These are phyloP conservation scores for Tagetes patula DNA, from an alignment of 129 eudicot genomes.

Conservation along the genomic window DNA sequence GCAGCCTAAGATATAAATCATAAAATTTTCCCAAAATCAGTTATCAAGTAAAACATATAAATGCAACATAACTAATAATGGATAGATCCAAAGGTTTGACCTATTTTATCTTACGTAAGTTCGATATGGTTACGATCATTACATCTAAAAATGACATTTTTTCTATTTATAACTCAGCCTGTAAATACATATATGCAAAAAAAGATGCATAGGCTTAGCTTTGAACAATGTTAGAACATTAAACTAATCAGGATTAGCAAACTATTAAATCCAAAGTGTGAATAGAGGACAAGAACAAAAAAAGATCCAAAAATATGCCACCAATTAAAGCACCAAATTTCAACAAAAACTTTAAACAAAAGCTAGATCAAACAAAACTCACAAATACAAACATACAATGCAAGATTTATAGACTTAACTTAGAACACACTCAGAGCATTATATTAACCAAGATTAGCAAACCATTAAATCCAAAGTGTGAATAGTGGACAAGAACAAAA, in stretches of 20 bases:
- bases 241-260: conserved; percentile 13
- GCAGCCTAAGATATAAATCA: conserved; percentile 44
- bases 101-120: neutral
- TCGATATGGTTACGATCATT: neutral
- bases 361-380: neutral
- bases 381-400: neutral
- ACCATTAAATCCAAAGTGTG: neutral
- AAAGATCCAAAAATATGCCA: neutral
- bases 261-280: neutral
- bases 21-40: conserved; percentile 12
- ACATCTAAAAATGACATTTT: neutral
- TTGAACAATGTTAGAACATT: neutral
- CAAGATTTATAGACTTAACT: conserved; percentile 8
- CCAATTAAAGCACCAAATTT: neutral
- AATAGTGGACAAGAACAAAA: neutral
- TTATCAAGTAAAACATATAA: conserved; percentile 17
- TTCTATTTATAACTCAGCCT: neutral
- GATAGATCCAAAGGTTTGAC: neutral
- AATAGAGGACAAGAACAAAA: neutral
- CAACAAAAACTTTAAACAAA: neutral
- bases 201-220: conserved; percentile 5
- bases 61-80: neutral
- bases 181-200: conserved; percentile 3
- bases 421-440: neutral
- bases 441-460: conserved; percentile 13